phyloP scores from a whole-genome alignment of 75 land plant species.

The Cunninghamia lanceolata region DNA sequence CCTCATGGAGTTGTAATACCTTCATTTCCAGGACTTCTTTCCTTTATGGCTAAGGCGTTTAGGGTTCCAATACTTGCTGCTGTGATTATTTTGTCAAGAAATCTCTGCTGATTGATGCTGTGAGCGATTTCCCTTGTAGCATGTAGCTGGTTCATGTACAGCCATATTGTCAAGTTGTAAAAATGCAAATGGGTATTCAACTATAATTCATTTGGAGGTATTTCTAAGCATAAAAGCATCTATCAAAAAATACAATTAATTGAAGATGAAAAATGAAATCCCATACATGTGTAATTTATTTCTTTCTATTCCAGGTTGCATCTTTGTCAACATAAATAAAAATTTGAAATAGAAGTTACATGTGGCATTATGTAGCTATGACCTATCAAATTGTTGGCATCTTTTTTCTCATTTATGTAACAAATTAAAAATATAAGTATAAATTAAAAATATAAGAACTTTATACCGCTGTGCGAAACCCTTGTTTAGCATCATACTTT shows the following conservation, averaged over 20 bases:
- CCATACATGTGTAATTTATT: background rate
- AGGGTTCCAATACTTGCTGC: too few species aligned
- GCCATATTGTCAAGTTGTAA: too few species aligned
- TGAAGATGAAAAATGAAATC: background rate
- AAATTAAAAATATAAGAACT: conserved; percentile 6
- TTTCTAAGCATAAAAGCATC: too few species aligned
- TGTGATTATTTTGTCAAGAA: too few species aligned
- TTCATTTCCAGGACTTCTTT: too few species aligned
- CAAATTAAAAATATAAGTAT: conserved; percentile 7
- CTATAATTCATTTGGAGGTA: too few species aligned
- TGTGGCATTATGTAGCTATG: background rate
- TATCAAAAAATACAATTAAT: background rate
- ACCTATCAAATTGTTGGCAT: background rate
- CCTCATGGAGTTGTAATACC: too few species aligned
- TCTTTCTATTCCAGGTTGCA: background rate
- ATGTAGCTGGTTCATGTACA: too few species aligned
- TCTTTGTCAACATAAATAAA: background rate
- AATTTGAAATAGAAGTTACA: background rate
- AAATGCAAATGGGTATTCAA: too few species aligned
- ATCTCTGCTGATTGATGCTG: too few species aligned
- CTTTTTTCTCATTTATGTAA: background rate
- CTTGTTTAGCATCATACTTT: conserved; percentile 43
- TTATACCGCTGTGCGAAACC: conserved; percentile 28
- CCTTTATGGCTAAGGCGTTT: too few species aligned
- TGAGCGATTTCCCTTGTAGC: too few species aligned